phyloP scores from a whole-genome alignment of 768 basidiomycete species.

The Kwoniella mangroviensis region DNA sequence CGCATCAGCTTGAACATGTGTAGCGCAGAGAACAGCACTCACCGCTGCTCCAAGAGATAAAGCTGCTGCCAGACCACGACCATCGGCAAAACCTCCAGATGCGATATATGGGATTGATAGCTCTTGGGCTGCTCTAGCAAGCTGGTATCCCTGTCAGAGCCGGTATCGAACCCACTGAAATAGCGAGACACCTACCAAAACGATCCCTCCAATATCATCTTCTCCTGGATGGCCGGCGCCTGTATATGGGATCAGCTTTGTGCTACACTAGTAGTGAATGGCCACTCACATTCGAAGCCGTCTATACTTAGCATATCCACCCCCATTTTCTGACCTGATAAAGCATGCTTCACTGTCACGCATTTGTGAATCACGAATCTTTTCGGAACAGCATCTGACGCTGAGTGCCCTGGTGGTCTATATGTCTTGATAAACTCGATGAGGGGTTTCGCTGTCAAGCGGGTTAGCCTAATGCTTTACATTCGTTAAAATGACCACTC shows the following conservation, averaged over 20 bases:
- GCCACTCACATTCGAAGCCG: constrained; percentile 78
- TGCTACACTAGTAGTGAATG: no score
- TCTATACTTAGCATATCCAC: constrained; percentile 90
- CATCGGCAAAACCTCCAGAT: constrained; percentile 88
- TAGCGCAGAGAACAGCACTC: constrained; percentile 47
- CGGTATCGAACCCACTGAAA: constrained; percentile 8
- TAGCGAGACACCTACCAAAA: constrained; percentile 64
- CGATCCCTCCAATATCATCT: constrained; percentile 85
- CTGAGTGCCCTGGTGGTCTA: constrained; percentile 61
- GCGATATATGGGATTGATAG: constrained; percentile 84
- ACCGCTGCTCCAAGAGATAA: constrained; percentile 80
- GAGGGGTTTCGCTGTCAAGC: constrained; percentile 68
- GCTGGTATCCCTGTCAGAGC: constrained; percentile 59
- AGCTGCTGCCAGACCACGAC: constrained; percentile 78
- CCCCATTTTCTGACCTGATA: constrained; percentile 68
- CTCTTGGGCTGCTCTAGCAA: constrained; percentile 84
- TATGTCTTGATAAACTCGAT: constrained; percentile 81
- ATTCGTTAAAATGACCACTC: constrained; percentile 50
- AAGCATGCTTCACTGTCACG: constrained; percentile 52
- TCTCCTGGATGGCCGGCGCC: constrained; percentile 95
- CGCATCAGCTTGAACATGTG: not conserved
- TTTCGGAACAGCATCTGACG: constrained; percentile 16
- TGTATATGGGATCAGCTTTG: constrained; percentile 43
- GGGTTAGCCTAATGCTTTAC: not conserved
- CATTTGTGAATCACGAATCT: constrained; percentile 75